phyloP scores from a whole-genome alignment of 192 early-diverging fungal species.

The Backusella morwellensis region DNA sequence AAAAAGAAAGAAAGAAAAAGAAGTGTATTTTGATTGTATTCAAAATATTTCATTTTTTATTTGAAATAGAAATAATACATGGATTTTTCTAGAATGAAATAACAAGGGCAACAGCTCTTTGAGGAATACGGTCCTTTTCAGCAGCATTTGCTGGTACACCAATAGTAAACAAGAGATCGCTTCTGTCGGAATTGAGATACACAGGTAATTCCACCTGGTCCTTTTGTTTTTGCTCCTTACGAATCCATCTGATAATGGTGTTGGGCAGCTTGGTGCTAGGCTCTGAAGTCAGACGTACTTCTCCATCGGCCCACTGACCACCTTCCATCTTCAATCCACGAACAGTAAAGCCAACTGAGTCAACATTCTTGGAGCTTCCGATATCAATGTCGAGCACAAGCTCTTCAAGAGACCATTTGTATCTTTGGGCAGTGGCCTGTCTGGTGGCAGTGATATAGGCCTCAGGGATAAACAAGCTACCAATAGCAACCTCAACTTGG shows the following conservation, averaged over 20 bases:
- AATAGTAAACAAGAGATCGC: conserved; percentile 56
- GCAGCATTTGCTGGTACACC: conserved; percentile 30
- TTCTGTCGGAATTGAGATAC: conserved; percentile 66
- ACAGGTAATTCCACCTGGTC: conserved; percentile 48
- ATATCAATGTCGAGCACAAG: conserved; percentile 56
- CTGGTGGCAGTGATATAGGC: conserved; percentile 91
- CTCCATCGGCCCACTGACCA: conserved; percentile 39
- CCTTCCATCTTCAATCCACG: conserved; percentile 51
- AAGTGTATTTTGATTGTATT: too few species aligned
- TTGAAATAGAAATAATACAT: not conserved
- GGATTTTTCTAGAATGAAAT: conserved; percentile 30
- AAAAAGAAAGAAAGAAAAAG: too few species aligned
- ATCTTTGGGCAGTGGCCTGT: conserved; percentile 74
- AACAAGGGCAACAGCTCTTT: conserved; percentile 60
- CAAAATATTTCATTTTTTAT: too few species aligned
- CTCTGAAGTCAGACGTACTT: conserved; percentile 29
- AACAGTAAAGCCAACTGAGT: conserved; percentile 14
- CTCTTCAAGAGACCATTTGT: conserved; percentile 82
- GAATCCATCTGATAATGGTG: conserved; percentile 44
- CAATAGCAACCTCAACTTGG: conserved; percentile 69
- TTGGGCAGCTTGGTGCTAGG: conserved; percentile 27
- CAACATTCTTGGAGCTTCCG: conserved; percentile 22
- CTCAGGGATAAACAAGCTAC: conserved; percentile 85
- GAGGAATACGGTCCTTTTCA: conserved; percentile 43
- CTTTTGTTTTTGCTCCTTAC: conserved; percentile 10